Evolutionary conservation across 768 basidiomycete genomes (phyloP).

Genomic region (Pleurotus salmoneostramineus): DNA sequence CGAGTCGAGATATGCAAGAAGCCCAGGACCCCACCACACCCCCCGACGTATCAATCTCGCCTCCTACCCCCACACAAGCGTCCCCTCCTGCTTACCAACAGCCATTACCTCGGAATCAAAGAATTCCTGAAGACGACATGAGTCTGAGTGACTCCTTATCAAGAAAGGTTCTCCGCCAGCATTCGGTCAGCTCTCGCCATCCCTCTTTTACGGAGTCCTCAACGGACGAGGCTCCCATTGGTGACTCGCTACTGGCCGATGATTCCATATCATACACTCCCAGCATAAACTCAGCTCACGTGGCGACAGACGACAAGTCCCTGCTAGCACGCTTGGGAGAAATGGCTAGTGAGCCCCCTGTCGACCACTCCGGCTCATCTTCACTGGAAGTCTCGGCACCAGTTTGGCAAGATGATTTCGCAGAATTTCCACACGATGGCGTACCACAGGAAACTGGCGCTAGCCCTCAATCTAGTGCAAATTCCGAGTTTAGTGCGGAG

Average conservation of each 20-base stretch:
- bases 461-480: neutral
- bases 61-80: slow-evolving; percentile 19
- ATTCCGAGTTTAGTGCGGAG: slow-evolving; percentile 7
- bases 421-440: slow-evolving; percentile 25
- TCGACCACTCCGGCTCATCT: slow-evolving; percentile 13
- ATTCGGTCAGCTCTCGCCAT: slow-evolving; percentile 12
- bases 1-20: too few relatives aligned
- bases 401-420: slow-evolving; percentile 46
- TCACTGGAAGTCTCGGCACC: slow-evolving; percentile 40
- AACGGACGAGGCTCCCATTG: neutral
- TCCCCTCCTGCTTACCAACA: slow-evolving; percentile 46
- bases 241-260: neutral
- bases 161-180: slow-evolving; percentile 11
- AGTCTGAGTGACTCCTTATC: slow-evolving; percentile 1
- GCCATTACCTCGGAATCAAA: slow-evolving; percentile 14
- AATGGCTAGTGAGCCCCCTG: slow-evolving; percentile 51
- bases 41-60: slow-evolving; percentile 10
- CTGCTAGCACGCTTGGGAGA: slow-evolving; percentile 49
- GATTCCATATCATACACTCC: slow-evolving; percentile 20
- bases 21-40: neutral
- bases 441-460: slow-evolving; percentile 9
- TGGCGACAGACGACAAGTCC: slow-evolving; percentile 64
- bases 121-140: slow-evolving; percentile 4
- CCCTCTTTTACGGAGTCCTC: neutral
- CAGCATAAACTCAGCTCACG: slow-evolving; percentile 41